These are phyloP conservation scores for Cylindrodendrum hubeiense DNA, from an alignment of 2,329 filamentous ascomycete species.

Conservation along the genomic window DNA sequence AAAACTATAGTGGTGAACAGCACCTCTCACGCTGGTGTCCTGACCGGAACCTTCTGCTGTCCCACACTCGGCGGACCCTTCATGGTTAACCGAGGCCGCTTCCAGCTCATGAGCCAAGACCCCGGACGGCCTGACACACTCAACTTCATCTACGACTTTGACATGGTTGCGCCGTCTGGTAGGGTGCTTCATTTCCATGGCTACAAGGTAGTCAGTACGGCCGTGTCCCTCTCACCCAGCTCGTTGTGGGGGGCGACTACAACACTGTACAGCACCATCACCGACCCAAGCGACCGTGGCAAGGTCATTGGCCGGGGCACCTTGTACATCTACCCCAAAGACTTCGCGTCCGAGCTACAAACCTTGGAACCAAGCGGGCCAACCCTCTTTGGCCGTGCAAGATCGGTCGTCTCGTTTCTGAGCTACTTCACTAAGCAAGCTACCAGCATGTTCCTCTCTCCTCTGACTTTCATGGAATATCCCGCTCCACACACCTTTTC, in stretches of 20 bases:
- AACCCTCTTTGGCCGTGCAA: background rate
- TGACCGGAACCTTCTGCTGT: slow-evolving; percentile 67
- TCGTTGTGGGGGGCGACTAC: slow-evolving; percentile 72
- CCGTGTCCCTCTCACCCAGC: slow-evolving; percentile 65
- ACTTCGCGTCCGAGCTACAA: slow-evolving; percentile 68
- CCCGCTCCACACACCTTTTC: slow-evolving; percentile 16
- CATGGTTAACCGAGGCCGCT: slow-evolving; percentile 69
- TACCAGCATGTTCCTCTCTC: slow-evolving; percentile 32
- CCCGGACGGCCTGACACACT: slow-evolving; percentile 66
- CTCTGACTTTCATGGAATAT: slow-evolving; percentile 34
- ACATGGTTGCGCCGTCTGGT: slow-evolving; percentile 67
- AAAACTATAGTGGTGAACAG: slow-evolving; percentile 45
- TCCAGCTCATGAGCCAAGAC: slow-evolving; percentile 70
- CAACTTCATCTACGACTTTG: slow-evolving; percentile 72
- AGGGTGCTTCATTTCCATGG: slow-evolving; percentile 69
- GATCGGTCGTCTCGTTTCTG: slow-evolving; percentile 11
- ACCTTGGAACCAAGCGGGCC: slow-evolving; percentile 53
- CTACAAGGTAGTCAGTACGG: slow-evolving; percentile 72
- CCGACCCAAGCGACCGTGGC: slow-evolving; percentile 46
- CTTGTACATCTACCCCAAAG: slow-evolving; percentile 64
- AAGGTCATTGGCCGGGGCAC: slow-evolving; percentile 66
- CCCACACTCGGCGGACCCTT: slow-evolving; percentile 56
- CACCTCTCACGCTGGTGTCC: slow-evolving; percentile 48
- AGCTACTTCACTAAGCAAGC: slow-evolving; percentile 26
- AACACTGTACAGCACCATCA: slow-evolving; percentile 72